A percentile compares a stretch with the other conserved stretches of the same genome.
Conservation (phyloP, 192 early-diverging fungal species). For the Coemansia sp. region DNA sequence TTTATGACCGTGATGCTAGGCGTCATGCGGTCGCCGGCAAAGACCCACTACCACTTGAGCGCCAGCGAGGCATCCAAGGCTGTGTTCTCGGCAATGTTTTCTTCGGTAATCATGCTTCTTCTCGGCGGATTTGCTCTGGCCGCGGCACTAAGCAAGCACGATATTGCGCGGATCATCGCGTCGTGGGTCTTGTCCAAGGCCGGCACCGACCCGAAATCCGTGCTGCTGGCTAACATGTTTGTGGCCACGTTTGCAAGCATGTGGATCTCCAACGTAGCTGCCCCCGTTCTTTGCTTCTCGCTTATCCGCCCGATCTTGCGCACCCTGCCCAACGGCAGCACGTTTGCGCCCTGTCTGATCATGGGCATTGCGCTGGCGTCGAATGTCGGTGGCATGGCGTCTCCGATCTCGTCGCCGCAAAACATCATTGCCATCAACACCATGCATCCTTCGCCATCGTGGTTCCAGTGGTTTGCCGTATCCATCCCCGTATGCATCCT, state of each 20-base stretch:
- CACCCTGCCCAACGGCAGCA: constrained; percentile 75
- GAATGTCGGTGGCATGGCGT: constrained; percentile 97
- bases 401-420: constrained; percentile 95
- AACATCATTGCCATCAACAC: constrained; percentile 94
- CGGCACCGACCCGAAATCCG: constrained; percentile 79
- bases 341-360: constrained; percentile 85
- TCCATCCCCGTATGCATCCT: constrained; percentile 82
- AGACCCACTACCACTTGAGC: constrained; percentile 50
- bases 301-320: constrained; percentile 92
- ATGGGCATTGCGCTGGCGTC: constrained; percentile 96
- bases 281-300: constrained; percentile 94
- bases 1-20: constrained; percentile 79
- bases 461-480: constrained; percentile 89
- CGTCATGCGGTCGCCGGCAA: constrained; percentile 70
- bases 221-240: constrained; percentile 91
- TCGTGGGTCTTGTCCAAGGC: constrained; percentile 86
- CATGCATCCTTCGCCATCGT: constrained; percentile 86
- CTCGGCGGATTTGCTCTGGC: constrained; percentile 94
- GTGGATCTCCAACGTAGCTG: constrained; percentile 98
- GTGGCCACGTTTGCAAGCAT: constrained; percentile 96
- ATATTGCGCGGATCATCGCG: constrained; percentile 89
- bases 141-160: constrained; percentile 91
- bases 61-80: constrained; percentile 78
- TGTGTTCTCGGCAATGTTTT: constrained; percentile 93
- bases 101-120: constrained; percentile 93